These are phyloP conservation scores for Haplosporangium sp. DNA, from an alignment of 371 early-diverging fungal genomes.

Conservation along the genomic window DNA sequence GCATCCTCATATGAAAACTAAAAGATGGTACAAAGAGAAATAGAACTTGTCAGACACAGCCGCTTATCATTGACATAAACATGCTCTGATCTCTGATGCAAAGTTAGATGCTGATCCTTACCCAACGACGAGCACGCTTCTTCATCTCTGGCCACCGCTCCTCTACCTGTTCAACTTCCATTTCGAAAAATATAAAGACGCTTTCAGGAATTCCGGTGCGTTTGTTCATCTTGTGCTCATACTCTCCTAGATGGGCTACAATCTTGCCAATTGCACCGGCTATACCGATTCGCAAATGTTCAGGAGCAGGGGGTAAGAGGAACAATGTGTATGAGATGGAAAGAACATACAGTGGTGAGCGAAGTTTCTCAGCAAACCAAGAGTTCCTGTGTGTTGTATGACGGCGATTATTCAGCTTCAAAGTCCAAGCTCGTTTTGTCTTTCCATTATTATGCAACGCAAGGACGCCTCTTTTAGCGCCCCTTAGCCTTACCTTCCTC, in stretches of 20 bases:
- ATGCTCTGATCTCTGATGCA: background rate
- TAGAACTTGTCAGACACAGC: background rate
- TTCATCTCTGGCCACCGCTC: conserved; percentile 68
- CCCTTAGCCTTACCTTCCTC: conserved; percentile 65
- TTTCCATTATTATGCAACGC: background rate
- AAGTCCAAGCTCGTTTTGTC: no score
- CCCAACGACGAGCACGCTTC: conserved; percentile 68
- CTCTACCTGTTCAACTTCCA: conserved; percentile 62
- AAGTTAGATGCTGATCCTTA: conserved; percentile 23
- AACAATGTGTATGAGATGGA: background rate
- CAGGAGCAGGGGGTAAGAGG: background rate
- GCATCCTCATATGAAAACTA: conserved; percentile 72
- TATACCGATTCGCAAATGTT: conserved; percentile 7
- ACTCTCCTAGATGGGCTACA: conserved; percentile 58
- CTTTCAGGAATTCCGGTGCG: conserved; percentile 59
- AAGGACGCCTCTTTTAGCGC: background rate
- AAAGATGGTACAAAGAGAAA: background rate
- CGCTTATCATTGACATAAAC: background rate
- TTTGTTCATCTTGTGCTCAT: conserved; percentile 58
- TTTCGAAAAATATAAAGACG: conserved; percentile 67
- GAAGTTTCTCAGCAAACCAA: no score
- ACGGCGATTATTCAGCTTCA: no score
- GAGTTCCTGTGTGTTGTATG: no score
- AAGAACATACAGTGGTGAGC: no score
- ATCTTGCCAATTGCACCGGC: conserved; percentile 65